Base-by-base conservation (phyloP, 208 protist species). In the Acanthamoeba polyphaga region DNA sequence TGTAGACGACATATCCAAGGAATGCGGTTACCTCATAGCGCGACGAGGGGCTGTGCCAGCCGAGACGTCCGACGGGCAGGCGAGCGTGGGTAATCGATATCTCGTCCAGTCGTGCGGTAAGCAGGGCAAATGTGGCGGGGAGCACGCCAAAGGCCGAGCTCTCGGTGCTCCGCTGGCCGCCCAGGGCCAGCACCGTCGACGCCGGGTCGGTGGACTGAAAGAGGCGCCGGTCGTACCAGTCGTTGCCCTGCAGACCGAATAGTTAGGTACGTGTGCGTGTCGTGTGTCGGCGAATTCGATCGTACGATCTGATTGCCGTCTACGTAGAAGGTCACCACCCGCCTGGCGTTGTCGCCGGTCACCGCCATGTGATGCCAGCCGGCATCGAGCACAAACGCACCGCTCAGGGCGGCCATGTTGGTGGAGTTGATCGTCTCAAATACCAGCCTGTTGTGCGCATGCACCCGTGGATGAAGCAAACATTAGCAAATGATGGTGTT, bases 391-490 rank as follows among this genome's bases (percentile, higher is more conserved):
- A 76, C 60, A 15, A 92, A 92, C 17, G 38, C 19, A 5, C 24
- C 22, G 64, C 87, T 92, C 46, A 43, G 15, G 9, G 87, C 87
- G 10, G 87, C 38, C 5, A 72, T 51, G 60, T 92, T 92, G 87
- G 87, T 92, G n/a, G 87, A 92, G 34, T 74, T 74, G 53, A 92
- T 72, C 2, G 87, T 76, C 87, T 92, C 87, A 10, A 92, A 92
- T 24, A 92, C 87, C 27, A 92, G n/a, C 58, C 87, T 92, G 8
- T 22, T 7, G 43, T n/a, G 46, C 29, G 4, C n/a, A 22, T 8
- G 58, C 19, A 27, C 58, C 7, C 58, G 58, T 62, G 58, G 15
- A 17, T 24, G 58, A 24, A 62, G 29, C 27, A 34, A 84, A 32
- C 24, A 19, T 19, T 8, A 13, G 46, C 46, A 1, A 13, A 49